A percentile compares a stretch with the other conserved stretches of the same genome.
phyloP scores from a whole-genome alignment of 306 rosid genomes.

The Citrullus mucosospermus region DNA sequence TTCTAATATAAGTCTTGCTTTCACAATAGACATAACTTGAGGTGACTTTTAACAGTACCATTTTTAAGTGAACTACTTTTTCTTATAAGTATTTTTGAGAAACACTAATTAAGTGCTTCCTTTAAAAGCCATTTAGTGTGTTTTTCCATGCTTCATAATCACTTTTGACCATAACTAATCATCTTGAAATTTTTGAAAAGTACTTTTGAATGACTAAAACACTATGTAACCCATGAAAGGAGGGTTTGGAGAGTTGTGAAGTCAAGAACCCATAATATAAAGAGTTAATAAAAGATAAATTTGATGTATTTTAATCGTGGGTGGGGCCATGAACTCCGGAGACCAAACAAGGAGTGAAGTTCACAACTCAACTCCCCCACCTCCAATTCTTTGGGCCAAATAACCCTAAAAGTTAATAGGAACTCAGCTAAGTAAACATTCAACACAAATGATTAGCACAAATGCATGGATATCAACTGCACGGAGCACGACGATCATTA shows the following conservation, averaged over 20 bases:
- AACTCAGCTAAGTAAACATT: background rate
- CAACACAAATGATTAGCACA: background rate
- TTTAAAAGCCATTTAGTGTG: background rate
- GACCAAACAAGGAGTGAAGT: too few species aligned
- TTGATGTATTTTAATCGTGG: too few species aligned
- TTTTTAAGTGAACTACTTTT: background rate
- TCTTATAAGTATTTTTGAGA: background rate
- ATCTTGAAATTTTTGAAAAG: background rate
- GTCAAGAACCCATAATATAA: too few species aligned
- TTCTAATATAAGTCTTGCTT: background rate
- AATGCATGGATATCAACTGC: slow-evolving; percentile 2
- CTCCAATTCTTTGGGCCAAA: too few species aligned
- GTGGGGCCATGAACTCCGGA: too few species aligned
- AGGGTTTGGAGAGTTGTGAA: too few species aligned
- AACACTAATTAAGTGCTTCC: background rate
- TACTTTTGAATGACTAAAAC: background rate
- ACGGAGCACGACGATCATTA: background rate
- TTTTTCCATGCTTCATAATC: background rate
- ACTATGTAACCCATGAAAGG: background rate
- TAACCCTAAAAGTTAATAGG: background rate
- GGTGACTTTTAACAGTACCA: background rate
- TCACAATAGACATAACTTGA: background rate
- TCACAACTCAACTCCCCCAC: too few species aligned
- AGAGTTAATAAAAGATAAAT: too few species aligned
- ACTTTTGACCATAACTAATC: background rate